Conservation (phyloP, 768 basidiomycete species). For the Suillus brevipes region DNA sequence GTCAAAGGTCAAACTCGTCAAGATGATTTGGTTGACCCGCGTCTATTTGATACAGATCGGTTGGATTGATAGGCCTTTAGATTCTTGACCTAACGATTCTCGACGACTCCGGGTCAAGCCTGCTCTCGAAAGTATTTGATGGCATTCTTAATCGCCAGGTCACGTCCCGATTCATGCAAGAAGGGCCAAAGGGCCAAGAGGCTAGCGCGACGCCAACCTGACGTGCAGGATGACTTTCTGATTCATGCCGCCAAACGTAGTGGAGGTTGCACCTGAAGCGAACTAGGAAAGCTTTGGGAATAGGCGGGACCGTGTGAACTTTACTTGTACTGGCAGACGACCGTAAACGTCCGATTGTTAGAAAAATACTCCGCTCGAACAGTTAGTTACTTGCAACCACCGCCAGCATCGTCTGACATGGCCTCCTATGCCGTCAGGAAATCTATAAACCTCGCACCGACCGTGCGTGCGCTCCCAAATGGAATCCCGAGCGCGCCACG, state of each 20-base stretch:
- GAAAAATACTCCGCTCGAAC: conserved; percentile 2
- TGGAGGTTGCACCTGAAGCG: not conserved
- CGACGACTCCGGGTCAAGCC: not conserved
- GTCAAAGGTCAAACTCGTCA: not conserved
- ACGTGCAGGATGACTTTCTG: not conserved
- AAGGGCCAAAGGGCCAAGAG: not conserved
- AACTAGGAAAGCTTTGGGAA: not conserved
- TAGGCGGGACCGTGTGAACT: not conserved
- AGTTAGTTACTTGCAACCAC: not conserved
- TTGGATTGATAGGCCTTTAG: not conserved
- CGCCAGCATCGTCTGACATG: conserved; percentile 38
- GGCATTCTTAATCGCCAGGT: not conserved
- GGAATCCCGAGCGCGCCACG: conserved; percentile 79
- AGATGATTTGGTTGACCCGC: not conserved
- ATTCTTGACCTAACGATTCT: not conserved
- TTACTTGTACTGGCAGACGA: not conserved
- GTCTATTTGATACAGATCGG: not conserved
- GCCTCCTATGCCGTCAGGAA: conserved; percentile 76
- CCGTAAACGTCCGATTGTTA: conserved; percentile 5
- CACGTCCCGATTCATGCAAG: not conserved
- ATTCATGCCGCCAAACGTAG: not conserved
- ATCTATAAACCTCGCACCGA: conserved; percentile 79
- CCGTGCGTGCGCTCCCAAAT: conserved; percentile 72
- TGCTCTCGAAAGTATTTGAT: not conserved
- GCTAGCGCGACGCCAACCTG: not conserved